Evolutionary conservation across 1,284 basidiomycete species (phyloP).

Genomic region (Ustilago trichophora): DNA sequence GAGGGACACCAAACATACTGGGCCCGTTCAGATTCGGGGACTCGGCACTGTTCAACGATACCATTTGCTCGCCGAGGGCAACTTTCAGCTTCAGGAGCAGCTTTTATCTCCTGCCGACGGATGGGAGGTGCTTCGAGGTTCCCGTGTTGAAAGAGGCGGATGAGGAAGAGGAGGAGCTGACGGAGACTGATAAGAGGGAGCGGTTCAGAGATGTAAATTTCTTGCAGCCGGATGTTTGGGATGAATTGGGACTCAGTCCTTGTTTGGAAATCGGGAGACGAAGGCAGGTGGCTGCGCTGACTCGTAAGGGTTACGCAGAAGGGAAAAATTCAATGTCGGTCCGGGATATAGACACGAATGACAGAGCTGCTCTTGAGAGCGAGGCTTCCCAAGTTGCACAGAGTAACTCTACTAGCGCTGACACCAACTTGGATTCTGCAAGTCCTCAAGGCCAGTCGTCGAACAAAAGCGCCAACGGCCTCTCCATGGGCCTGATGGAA

Average conservation of each 20-base stretch:
- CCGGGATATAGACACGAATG: neutral
- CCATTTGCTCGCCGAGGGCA: constrained; percentile 61
- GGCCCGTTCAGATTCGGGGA: constrained; percentile 65
- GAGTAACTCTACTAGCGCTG: neutral
- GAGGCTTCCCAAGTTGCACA: neutral
- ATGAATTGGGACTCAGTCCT: constrained; percentile 45
- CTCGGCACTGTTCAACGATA: constrained; percentile 56
- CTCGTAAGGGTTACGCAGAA: too few relatives aligned
- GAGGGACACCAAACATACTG: constrained; percentile 65
- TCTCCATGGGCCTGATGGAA: constrained; percentile 35
- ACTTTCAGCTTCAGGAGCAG: constrained; percentile 63
- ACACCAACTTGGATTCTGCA: constrained; percentile 3
- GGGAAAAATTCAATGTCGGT: too few relatives aligned
- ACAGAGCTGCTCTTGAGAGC: neutral
- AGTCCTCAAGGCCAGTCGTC: constrained; percentile 14
- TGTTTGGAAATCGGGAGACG: constrained; percentile 33
- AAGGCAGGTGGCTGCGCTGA: constrained; percentile 9
- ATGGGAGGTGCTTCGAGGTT: constrained; percentile 48
- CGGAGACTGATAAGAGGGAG: constrained; percentile 22
- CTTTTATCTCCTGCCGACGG: constrained; percentile 64
- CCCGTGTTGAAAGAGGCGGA: constrained; percentile 16
- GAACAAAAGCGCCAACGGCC: constrained; percentile 14
- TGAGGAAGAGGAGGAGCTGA: constrained; percentile 30
- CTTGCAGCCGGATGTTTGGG: constrained; percentile 44
- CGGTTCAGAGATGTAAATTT: constrained; percentile 50